Conservation (phyloP, 352 stramenopile genomes). For the Globisporangium viniferum region DNA sequence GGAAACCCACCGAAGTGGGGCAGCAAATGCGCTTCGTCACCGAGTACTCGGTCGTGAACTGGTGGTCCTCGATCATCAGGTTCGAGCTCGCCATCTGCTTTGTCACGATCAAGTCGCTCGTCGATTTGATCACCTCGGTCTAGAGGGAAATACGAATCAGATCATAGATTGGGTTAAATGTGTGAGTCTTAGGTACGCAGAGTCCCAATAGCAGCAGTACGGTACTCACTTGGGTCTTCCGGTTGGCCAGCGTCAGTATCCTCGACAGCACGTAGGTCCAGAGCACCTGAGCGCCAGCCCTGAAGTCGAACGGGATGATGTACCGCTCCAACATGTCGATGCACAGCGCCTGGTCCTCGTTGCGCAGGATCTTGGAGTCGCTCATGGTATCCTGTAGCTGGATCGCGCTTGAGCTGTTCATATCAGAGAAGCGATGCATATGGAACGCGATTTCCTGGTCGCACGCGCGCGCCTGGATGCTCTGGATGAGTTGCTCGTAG, state of each 20-base stretch:
- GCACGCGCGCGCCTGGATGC: conserved; percentile 18
- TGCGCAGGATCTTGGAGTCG: conserved; percentile 32
- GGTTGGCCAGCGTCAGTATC: conserved; percentile 29
- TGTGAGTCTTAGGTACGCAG: background rate
- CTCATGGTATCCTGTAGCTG: conserved; percentile 1
- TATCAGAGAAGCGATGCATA: conserved; percentile 22
- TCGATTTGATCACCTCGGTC: conserved; percentile 19
- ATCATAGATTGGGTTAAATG: background rate
- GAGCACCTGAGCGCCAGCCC: conserved; percentile 25
- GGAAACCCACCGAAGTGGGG: conserved; percentile 4
- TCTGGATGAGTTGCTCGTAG: conserved; percentile 22
- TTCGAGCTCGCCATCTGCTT: conserved; percentile 5
- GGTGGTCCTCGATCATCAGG: conserved; percentile 4
- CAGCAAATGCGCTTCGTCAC: conserved; percentile 28
- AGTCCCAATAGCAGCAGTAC: background rate
- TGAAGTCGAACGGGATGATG: conserved; percentile 15
- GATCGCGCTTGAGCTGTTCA: conserved; percentile 4
- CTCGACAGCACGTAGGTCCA: conserved; percentile 27
- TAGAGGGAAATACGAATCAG: background rate
- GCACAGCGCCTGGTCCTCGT: conserved; percentile 35
- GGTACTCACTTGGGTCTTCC: conserved; percentile 12
- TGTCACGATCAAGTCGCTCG: conserved; percentile 18
- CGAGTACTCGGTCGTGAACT: conserved; percentile 18
- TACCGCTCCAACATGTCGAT: conserved; percentile 25
- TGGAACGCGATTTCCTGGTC: conserved; percentile 18